phyloP scores from a whole-genome alignment of 352 stramenopile species.

The Thalassiosira delicatula region DNA sequence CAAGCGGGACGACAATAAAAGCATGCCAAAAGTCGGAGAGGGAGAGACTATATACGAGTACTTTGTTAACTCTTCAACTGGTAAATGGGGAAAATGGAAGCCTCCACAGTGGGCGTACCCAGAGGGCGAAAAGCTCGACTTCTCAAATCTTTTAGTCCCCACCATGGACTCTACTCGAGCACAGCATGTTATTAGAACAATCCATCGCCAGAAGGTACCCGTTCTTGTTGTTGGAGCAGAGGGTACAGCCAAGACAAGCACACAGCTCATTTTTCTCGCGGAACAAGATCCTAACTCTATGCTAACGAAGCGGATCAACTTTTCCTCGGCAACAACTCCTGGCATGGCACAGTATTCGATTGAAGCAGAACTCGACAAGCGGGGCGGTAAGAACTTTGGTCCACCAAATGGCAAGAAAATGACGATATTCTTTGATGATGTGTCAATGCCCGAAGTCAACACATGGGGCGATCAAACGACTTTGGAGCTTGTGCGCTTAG shows the following conservation, averaged over 20 bases:
- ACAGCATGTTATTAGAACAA: slow-evolving; percentile 90
- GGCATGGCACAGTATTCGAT: slow-evolving; percentile 98
- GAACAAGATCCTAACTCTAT: slow-evolving; percentile 92
- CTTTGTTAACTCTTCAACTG: slow-evolving; percentile 90
- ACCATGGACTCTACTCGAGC: slow-evolving; percentile 98
- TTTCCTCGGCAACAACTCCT: slow-evolving; percentile 95
- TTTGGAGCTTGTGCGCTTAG: slow-evolving; percentile 98
- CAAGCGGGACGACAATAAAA: slow-evolving; percentile 87
- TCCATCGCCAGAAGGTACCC: slow-evolving; percentile 90
- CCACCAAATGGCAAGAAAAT: slow-evolving; percentile 98
- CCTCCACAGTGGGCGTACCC: slow-evolving; percentile 95
- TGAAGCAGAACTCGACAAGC: slow-evolving; percentile 97
- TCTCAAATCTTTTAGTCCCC: slow-evolving; percentile 96
- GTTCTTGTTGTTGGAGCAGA: slow-evolving; percentile 96
- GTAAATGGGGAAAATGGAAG: slow-evolving; percentile 94
- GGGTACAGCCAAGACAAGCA: slow-evolving; percentile 97
- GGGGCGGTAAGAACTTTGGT: slow-evolving; percentile 97
- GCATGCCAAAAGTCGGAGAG: slow-evolving; percentile 87
- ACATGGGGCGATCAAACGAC: slow-evolving; percentile 98
- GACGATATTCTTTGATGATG: slow-evolving; percentile 99
- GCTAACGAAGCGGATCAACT: slow-evolving; percentile 98
- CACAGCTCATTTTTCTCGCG: slow-evolving; percentile 97
- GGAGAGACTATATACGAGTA: slow-evolving; percentile 91
- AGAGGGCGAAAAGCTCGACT: slow-evolving; percentile 93
- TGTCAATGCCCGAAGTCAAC: slow-evolving; percentile 98